These are phyloP conservation scores for Podaxis sp. DNA, from an alignment of 768 basidiomycete species.

Conservation along the genomic window DNA sequence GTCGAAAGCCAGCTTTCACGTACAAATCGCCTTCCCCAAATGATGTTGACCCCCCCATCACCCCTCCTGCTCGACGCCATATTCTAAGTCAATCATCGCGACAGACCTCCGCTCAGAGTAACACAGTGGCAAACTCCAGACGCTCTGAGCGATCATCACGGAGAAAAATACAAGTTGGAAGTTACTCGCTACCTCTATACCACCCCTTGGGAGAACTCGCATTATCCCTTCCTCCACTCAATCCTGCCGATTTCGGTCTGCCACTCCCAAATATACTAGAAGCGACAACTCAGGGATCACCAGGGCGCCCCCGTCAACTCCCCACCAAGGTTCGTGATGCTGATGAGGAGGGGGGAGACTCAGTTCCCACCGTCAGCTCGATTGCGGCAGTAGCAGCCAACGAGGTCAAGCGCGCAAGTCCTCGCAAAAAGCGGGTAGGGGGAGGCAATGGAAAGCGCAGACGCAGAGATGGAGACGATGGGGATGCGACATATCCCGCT, in stretches of 20 bases:
- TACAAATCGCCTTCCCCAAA: slow-evolving; percentile 54
- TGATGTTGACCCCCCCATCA: slow-evolving; percentile 23
- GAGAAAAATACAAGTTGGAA: slow-evolving; percentile 25
- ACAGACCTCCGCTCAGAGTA: neutral
- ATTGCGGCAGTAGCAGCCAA: slow-evolving; percentile 33
- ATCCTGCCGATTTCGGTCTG: slow-evolving; percentile 55
- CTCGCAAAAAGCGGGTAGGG: slow-evolving; percentile 46
- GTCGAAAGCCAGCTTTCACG: slow-evolving; percentile 56
- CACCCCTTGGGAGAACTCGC: slow-evolving; percentile 65
- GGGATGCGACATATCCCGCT: slow-evolving; percentile 68
- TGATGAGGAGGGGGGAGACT: slow-evolving; percentile 32
- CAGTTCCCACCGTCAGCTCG: slow-evolving; percentile 23
- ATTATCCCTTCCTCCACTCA: slow-evolving; percentile 62
- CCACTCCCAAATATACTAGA: slow-evolving; percentile 45
- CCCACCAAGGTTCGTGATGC: slow-evolving; percentile 50
- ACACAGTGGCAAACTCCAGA: neutral
- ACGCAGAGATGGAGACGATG: slow-evolving; percentile 59
- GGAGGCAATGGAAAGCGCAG: slow-evolving; percentile 52
- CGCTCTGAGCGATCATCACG: slow-evolving; percentile 8
- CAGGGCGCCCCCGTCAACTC: slow-evolving; percentile 44
- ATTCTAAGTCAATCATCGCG: neutral
- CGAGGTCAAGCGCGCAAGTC: slow-evolving; percentile 40
- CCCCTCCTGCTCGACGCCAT: slow-evolving; percentile 13
- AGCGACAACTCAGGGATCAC: slow-evolving; percentile 38
- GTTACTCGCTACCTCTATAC: slow-evolving; percentile 51